These are phyloP conservation scores for Periconia sp. DNA, from an alignment of 2,329 filamentous ascomycete species.

Conservation along the genomic window DNA sequence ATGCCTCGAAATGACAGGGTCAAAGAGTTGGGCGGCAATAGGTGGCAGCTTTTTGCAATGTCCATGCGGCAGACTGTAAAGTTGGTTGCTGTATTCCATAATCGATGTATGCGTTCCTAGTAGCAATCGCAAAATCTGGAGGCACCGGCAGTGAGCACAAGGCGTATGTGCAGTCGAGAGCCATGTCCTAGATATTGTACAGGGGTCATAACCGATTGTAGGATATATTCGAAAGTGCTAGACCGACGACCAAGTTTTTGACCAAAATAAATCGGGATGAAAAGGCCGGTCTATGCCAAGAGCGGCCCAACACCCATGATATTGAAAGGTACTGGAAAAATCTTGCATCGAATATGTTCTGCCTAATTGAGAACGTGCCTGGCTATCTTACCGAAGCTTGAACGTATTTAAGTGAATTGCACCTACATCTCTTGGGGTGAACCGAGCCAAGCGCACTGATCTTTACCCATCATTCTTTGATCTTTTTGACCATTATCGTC, in stretches of 20 bases:
- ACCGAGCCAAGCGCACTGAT: slow-evolving; percentile 17
- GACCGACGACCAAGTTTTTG: slow-evolving; percentile 29
- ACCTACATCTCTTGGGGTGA: slow-evolving; percentile 22
- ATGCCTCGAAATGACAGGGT: slow-evolving; percentile 5
- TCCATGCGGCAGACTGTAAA: slow-evolving; percentile 14
- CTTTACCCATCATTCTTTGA: slow-evolving; percentile 9
- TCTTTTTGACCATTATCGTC: slow-evolving; percentile 5
- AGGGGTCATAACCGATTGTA: slow-evolving; percentile 36
- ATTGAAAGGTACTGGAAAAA: slow-evolving; percentile 37
- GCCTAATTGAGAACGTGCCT: slow-evolving; percentile 33
- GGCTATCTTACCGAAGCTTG: slow-evolving; percentile 19
- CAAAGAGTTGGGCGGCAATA: slow-evolving; percentile 19
- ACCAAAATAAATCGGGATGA: slow-evolving; percentile 36
- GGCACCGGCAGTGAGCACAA: slow-evolving; percentile 24
- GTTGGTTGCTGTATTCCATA: slow-evolving; percentile 16
- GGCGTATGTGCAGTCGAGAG: slow-evolving; percentile 27
- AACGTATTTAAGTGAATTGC: slow-evolving; percentile 39
- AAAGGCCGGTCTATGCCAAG: slow-evolving; percentile 38
- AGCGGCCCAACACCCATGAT: slow-evolving; percentile 32
- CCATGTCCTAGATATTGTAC: slow-evolving; percentile 36
- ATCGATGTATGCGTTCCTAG: slow-evolving; percentile 22
- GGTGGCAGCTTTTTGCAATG: slow-evolving; percentile 11
- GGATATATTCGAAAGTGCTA: slow-evolving; percentile 39
- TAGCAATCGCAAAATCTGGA: slow-evolving; percentile 18
- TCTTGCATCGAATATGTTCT: slow-evolving; percentile 34